Conservation (phyloP, 2,329 filamentous ascomycete species). For the Fusarium floridanum region DNA sequence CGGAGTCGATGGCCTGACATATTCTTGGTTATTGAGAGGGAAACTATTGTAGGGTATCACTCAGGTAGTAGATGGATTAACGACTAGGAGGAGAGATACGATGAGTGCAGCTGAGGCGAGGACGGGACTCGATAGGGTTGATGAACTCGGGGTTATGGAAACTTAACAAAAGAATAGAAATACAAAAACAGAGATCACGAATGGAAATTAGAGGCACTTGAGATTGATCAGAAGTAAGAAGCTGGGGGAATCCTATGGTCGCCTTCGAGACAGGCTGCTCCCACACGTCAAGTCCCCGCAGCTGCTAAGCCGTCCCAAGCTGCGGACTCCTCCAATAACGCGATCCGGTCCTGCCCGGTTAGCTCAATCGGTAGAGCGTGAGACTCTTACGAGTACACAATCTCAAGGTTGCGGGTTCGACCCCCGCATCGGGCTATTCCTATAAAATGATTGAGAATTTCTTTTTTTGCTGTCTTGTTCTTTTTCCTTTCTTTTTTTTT, state of each 20-base stretch:
- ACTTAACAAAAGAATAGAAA: neutral
- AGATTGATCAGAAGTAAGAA: neutral
- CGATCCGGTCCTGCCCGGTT: conserved; percentile 45
- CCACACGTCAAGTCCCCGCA: neutral
- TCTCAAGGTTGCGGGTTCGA: conserved; percentile 70
- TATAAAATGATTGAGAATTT: neutral
- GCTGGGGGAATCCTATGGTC: neutral
- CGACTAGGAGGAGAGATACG: neutral
- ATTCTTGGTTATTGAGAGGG: neutral
- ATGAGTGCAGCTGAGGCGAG: neutral
- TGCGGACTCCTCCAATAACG: neutral
- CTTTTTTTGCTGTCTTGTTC: neutral
- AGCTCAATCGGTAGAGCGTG: conserved; percentile 69
- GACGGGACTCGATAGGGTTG: neutral
- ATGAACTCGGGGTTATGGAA: neutral
- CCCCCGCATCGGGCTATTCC: conserved; percentile 54
- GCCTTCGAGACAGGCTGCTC: neutral
- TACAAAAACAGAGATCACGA: neutral
- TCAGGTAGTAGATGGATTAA: neutral
- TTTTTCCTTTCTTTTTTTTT: neutral
- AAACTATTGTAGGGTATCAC: neutral
- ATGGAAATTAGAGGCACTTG: neutral
- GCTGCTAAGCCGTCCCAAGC: neutral
- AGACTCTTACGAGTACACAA: conserved; percentile 68
- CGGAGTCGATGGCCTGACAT: neutral